Evolutionary conservation across 148 eudicot genomes (phyloP).

Genomic region (Hydrangea macrophylla): DNA sequence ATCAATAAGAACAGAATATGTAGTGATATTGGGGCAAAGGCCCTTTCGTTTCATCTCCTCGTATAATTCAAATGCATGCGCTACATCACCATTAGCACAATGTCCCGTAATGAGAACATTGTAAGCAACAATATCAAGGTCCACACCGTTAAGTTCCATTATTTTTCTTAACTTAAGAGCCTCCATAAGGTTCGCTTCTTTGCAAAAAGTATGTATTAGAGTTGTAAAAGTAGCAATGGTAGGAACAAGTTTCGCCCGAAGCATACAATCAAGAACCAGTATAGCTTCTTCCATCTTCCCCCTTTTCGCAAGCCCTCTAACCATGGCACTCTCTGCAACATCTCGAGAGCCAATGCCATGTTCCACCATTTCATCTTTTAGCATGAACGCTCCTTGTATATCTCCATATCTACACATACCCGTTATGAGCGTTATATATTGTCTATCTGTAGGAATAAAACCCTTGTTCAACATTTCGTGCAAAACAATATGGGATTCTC

Average conservation of each 20-base stretch:
- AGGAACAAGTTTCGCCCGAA: conserved; percentile 52
- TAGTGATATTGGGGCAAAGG: conserved; percentile 60
- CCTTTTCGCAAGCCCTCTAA: conserved; percentile 65
- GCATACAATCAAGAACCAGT: conserved; percentile 55
- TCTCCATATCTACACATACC: conserved; percentile 67
- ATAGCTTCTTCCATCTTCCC: conserved; percentile 70
- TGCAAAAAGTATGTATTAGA: conserved; percentile 68
- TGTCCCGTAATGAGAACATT: conserved; percentile 73
- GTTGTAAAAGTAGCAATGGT: conserved; percentile 74
- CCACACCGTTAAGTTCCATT: conserved; percentile 52
- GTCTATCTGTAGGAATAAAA: conserved; percentile 55
- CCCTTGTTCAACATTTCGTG: conserved; percentile 55
- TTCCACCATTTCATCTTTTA: conserved; percentile 62
- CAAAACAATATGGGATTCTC: conserved; percentile 39
- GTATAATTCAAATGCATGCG: conserved; percentile 55
- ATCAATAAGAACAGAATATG: conserved; percentile 46
- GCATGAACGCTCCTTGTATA: conserved; percentile 53
- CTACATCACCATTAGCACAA: conserved; percentile 44
- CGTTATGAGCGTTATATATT: conserved; percentile 46
- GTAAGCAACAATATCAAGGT: conserved; percentile 66
- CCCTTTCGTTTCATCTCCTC: conserved; percentile 72
- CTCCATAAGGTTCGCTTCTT: conserved; percentile 42
- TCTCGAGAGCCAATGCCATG: conserved; percentile 42
- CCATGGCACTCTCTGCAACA: conserved; percentile 65
- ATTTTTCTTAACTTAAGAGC: conserved; percentile 44